Evolutionary conservation across 345 rosid genomes (phyloP).

Genomic region (Camelina laxa): DNA sequence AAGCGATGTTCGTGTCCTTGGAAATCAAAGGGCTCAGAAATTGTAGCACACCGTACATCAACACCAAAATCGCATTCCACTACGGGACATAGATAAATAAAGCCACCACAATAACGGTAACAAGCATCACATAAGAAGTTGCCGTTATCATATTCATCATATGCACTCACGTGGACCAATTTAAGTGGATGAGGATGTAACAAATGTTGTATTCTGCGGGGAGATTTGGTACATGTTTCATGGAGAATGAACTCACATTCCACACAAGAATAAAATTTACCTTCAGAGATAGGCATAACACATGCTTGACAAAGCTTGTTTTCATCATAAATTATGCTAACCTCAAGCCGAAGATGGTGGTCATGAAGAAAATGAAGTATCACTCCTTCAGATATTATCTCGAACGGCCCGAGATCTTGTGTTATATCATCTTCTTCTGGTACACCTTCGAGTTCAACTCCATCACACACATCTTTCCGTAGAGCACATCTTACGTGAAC

Average conservation of each 20-base stretch:
- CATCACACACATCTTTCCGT: background rate
- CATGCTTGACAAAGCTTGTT: background rate
- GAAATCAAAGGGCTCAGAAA: constrained; percentile 13
- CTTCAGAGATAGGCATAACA: background rate
- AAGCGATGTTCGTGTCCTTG: background rate
- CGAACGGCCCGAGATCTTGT: background rate
- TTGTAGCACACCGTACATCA: constrained; percentile 2
- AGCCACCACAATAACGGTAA: background rate
- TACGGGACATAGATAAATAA: background rate
- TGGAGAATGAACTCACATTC: background rate
- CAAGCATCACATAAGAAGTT: background rate
- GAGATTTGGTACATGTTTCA: background rate
- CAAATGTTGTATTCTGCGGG: background rate
- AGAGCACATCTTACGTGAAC: constrained; percentile 33
- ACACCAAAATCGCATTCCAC: background rate
- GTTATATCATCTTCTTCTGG: background rate
- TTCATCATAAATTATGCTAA: background rate
- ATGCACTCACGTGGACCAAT: background rate
- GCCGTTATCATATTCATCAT: fast-evolving
- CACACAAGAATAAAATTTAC: background rate
- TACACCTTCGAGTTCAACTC: background rate
- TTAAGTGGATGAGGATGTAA: constrained; percentile 21
- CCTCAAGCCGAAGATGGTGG: background rate
- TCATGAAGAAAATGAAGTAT: constrained; percentile 15
- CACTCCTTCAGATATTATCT: background rate